A percentile compares a stretch with the other conserved stretches of the same genome.
Conservation (phyloP, 495 filamentous ascomycete species). For the Podospora pseudopauciseta region DNA sequence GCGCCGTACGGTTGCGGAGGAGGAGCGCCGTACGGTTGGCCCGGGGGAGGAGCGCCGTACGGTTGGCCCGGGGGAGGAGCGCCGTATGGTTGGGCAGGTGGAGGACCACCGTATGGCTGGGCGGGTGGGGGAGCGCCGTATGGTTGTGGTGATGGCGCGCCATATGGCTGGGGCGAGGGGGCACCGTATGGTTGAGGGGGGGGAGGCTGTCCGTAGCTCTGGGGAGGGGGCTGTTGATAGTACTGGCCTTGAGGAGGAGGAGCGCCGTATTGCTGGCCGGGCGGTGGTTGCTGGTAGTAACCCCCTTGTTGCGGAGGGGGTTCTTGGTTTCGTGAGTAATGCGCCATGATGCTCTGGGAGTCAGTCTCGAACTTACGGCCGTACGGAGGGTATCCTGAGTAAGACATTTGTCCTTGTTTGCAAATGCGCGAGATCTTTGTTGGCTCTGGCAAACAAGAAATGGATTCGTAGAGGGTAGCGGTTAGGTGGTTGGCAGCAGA, state of each 20-base stretch:
- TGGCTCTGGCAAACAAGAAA: not conserved
- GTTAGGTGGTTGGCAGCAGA: not conserved
- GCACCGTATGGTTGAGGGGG: constrained; percentile 9
- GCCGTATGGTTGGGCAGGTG: constrained; percentile 13
- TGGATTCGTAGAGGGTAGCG: not conserved
- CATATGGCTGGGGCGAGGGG: constrained; percentile 10
- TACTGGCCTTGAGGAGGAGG: constrained; percentile 20
- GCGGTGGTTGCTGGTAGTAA: constrained; percentile 30
- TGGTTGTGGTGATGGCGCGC: constrained; percentile 15
- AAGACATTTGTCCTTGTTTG: constrained; percentile 25
- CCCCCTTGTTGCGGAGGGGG: constrained; percentile 31
- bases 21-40: constrained; percentile 15
- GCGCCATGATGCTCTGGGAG: not conserved
- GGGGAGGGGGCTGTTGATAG: constrained; percentile 19
- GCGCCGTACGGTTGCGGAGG: constrained; percentile 12
- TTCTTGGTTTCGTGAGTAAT: constrained; percentile 21
- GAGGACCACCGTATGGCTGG: constrained; percentile 15
- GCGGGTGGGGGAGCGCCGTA: constrained; percentile 14
- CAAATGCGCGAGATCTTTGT: not conserved
- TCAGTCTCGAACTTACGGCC: constrained; percentile 27
- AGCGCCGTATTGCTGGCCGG: constrained; percentile 24
- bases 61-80: constrained; percentile 13
- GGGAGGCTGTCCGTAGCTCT: constrained; percentile 11
- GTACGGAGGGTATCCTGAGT: constrained; percentile 33
- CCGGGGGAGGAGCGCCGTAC: constrained; percentile 18